Evolutionary conservation across 2,329 filamentous ascomycete genomes (phyloP).

Genomic region (Colletotrichum gloeosporioides): DNA sequence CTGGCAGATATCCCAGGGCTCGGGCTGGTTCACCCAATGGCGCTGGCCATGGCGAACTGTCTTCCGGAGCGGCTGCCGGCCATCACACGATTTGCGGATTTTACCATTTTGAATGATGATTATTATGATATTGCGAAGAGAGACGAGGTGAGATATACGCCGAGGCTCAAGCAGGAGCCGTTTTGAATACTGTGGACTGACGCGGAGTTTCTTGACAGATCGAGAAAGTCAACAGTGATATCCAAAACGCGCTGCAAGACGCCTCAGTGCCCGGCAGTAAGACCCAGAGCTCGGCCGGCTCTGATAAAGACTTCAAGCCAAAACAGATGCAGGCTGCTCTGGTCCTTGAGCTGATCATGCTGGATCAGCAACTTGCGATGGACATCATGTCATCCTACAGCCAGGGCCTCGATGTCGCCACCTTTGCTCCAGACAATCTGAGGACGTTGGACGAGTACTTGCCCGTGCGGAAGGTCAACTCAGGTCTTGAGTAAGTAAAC

Average conservation of each 20-base stretch:
- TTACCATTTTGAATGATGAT: background rate
- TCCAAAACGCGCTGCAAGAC: background rate
- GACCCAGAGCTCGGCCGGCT: background rate
- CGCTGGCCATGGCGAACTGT: background rate
- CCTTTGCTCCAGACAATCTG: background rate
- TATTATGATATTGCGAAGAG: background rate
- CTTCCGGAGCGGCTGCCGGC: background rate
- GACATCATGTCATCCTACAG: background rate
- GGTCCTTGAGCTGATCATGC: background rate
- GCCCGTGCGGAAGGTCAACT: background rate
- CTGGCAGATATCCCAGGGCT: background rate
- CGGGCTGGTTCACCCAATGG: background rate
- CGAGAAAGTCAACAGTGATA: background rate
- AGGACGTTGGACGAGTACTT: background rate
- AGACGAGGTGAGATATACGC: background rate
- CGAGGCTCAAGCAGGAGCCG: rapidly evolving
- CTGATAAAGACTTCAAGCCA: background rate
- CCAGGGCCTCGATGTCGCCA: background rate
- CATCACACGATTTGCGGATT: background rate
- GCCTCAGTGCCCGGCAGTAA: background rate
- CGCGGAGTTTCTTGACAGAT: background rate
- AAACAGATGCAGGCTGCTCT: background rate
- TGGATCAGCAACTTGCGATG: background rate
- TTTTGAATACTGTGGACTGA: background rate
- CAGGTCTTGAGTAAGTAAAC: background rate